Evolutionary conservation across 495 filamentous ascomycete species (phyloP), one percentile per base, ranked within the genome.

Genomic region (Podospora fimiseda): DNA sequence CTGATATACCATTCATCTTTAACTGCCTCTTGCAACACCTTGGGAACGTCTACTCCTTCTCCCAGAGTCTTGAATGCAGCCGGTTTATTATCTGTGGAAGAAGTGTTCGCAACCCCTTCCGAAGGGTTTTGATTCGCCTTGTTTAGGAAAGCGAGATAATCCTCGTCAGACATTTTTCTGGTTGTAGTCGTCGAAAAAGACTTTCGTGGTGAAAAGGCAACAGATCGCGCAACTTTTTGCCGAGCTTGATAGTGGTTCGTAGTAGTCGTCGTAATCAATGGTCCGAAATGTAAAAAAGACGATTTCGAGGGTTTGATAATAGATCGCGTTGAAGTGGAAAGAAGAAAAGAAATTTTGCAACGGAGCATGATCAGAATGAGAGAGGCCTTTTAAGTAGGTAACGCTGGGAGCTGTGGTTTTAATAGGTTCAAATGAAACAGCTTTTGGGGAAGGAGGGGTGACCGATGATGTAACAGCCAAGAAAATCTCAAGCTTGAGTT

Each of bases 91-190:
- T n/a, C n/a, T n/a, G n/a, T n/a, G n/a, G n/a, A n/a, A n/a, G n/a
- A n/a, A n/a, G n/a, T n/a, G n/a, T n/a, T 59, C 14, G 65, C 57
- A 14, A 61, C 51, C 9, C 78, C 75, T 15, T 69, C 73, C 52
- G 74, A 71, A 15, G 80, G 80, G 63, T 87, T 82, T 62, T 80
- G 68, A 70, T 92, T 93, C 39, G 89, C 89, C 68, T 92, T 90
- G 66, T 93, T 73, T 45, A 95, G 74, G 64, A 95, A 94, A 59
- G 81, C 72, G 67, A 80, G 75, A 75, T 94, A 95, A 58, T 82
- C 82, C 45, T 86, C 82, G 74, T 95, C 89, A 18, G 85, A 85
- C 85, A 89, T 91, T 5, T 56, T 75, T 3, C 42, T 11, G 45
- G 19, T 16, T 14, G 47, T 30, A 2, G 39, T 53, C 16, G 30